These are phyloP conservation scores for Trichoderma sp. DNA, from an alignment of 2,329 filamentous ascomycete species.

Conservation along the genomic window DNA sequence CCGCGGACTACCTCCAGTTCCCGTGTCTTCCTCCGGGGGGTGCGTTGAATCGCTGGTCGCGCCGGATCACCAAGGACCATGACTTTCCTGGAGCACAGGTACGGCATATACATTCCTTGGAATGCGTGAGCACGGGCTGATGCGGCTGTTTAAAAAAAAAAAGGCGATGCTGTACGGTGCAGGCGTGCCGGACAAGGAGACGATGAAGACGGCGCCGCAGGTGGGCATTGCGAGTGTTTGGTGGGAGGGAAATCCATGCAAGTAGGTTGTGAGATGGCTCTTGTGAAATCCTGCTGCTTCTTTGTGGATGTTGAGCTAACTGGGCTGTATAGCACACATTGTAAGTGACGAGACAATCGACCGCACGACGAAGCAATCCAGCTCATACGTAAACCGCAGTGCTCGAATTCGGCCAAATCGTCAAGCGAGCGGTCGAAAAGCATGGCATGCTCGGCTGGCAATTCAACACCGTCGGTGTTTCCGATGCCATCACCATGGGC, in stretches of 20 bases:
- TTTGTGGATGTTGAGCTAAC: background rate
- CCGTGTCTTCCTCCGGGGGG: constrained; percentile 49
- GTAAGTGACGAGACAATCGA: constrained; percentile 30
- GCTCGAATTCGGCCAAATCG: constrained; percentile 80
- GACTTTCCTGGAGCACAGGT: constrained; percentile 91
- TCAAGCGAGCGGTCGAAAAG: constrained; percentile 76
- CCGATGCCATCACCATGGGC: constrained; percentile 93
- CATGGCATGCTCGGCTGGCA: constrained; percentile 92
- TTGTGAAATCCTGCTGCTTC: background rate
- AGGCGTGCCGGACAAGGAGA: constrained; percentile 75
- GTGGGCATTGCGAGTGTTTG: constrained; percentile 89
- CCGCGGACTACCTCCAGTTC: constrained; percentile 53
- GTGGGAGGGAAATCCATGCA: constrained; percentile 98
- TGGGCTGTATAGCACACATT: constrained; percentile 36
- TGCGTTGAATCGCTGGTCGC: constrained; percentile 78
- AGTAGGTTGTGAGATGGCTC: constrained; percentile 52
- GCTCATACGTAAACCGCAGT: constrained; percentile 44
- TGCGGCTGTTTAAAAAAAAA: background rate
- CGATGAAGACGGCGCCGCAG: constrained; percentile 88
- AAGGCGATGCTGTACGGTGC: constrained; percentile 94
- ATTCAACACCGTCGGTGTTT: constrained; percentile 86
- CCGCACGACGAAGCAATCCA: background rate
- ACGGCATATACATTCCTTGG: constrained; percentile 12
- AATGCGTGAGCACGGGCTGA: background rate
- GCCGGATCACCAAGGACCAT: constrained; percentile 76